phyloP scores from a whole-genome alignment of 352 stramenopile species.

The Phytophthora nicotianae region DNA sequence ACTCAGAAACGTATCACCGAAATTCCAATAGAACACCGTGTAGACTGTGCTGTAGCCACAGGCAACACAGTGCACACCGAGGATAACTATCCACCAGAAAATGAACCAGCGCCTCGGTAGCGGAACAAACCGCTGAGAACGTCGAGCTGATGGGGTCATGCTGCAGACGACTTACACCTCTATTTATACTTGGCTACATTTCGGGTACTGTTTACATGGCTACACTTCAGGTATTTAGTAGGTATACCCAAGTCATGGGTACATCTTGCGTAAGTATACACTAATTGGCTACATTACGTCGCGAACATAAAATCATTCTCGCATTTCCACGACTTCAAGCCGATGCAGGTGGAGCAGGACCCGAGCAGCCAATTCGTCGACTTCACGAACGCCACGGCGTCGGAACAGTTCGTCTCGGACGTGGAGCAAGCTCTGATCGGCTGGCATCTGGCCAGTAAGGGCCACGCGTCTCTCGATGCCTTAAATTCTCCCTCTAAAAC shows the following conservation, averaged over 20 bases:
- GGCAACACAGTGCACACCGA: neutral
- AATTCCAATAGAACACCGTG: neutral
- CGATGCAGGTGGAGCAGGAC: slow-evolving; percentile 80
- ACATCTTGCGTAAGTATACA: neutral
- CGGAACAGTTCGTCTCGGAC: slow-evolving; percentile 82
- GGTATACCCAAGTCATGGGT: neutral
- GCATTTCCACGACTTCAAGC: slow-evolving; percentile 21
- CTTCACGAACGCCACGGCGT: slow-evolving; percentile 83
- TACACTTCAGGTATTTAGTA: neutral
- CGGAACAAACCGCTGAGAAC: neutral
- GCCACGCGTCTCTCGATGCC: slow-evolving; percentile 57
- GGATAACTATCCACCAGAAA: slow-evolving; percentile 5
- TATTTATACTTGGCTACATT: too few relatives aligned
- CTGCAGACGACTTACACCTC: neutral
- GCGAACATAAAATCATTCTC: neutral
- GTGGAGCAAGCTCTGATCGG: slow-evolving; percentile 74
- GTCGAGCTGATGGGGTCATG: neutral
- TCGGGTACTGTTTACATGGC: neutral
- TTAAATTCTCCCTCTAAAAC: slow-evolving; percentile 7
- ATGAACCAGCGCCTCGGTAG: neutral
- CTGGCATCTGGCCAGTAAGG: slow-evolving; percentile 72
- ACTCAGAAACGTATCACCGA: neutral
- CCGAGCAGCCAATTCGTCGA: slow-evolving; percentile 87
- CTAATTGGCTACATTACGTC: neutral
- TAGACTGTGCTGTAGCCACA: neutral